Evolutionary conservation across 257 asterid species (phyloP), one percentile per base, ranked within the genome.

Genomic region (Ehretia macrophylla): DNA sequence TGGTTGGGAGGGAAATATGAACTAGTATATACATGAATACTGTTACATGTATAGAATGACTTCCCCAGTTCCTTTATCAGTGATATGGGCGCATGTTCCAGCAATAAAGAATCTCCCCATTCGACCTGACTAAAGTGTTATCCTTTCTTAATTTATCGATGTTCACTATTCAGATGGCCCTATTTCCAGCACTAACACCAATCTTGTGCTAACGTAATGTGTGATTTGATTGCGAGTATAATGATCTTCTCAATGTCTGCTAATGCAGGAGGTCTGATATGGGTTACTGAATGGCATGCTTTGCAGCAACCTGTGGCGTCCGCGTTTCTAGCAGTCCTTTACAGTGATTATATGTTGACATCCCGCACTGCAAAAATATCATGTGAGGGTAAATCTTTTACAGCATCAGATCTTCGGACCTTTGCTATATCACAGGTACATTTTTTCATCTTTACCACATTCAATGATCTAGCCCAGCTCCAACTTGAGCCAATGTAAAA

Each of bases 261-360:
- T 20, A 20, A 18, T 72, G 74, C 80, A 92, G 98, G 67, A 54
- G 98, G 98, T 38, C 71, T 92, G 48, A 73, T 88, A 71, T 92
- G 97, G 96, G 79, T 92, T 17, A 82, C 79, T 50, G 75, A 89
- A 55, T 92, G 97, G 99, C 81, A 92, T 40, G 72, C 99, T 10
- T 74, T 92, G 76, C 96, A 86, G 72, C 97, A 88, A 22, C 94
- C 99, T 0, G 95, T 86, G 60, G 87, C 95, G 9, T 79, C 96
- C 0, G 88, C 96, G 5, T 88, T 92, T 77, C 68, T 92, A 52
- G 97, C 96, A 0, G 71, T 81, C 12, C 32, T 92, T 13, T 92
- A 81, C 63, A 81, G 96, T 22, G 91, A 88, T 67, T 92, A 88
- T 79, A 92, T 92, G 99, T 78, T 70, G 21, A 45, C 90, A 46